Percentiles rank a stretch among this genome's conserved stretches.
Evolutionary conservation across 805 yeast genomes (phyloP).

Genomic region (Candida nonsorbophila): DNA sequence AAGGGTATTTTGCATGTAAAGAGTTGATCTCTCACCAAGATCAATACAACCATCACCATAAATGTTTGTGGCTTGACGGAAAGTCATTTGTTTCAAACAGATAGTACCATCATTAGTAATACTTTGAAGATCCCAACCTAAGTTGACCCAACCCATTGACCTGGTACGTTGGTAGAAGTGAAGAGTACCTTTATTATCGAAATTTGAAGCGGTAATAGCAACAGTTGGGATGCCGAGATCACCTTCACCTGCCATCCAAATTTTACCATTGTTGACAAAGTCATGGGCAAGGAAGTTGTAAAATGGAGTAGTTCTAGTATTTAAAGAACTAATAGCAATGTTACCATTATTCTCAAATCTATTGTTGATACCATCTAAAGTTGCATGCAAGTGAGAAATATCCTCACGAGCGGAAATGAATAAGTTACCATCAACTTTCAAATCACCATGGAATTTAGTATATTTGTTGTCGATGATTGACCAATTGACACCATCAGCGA

Average conservation of each 20-base stretch:
- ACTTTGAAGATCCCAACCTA: slow-evolving; percentile 12
- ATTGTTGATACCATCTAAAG: slow-evolving; percentile 9
- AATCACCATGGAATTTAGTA: slow-evolving; percentile 16
- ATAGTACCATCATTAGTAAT: slow-evolving; percentile 17
- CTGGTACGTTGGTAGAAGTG: slow-evolving; percentile 16
- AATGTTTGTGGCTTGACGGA: slow-evolving; percentile 14
- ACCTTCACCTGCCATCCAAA: slow-evolving; percentile 20
- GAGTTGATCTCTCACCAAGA: slow-evolving; percentile 12
- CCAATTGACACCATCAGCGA: slow-evolving; percentile 20
- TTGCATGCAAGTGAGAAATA: slow-evolving; percentile 13
- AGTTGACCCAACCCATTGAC: slow-evolving; percentile 14
- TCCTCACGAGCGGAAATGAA: slow-evolving; percentile 15
- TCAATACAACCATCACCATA: slow-evolving; percentile 20
- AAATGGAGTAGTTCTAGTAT: slow-evolving; percentile 15
- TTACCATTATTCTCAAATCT: slow-evolving; percentile 14
- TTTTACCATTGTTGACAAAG: slow-evolving; percentile 19
- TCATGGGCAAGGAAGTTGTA: slow-evolving; percentile 13
- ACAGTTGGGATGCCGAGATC: slow-evolving; percentile 13
- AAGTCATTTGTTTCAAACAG: slow-evolving; percentile 16
- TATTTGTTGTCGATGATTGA: slow-evolving; percentile 20
- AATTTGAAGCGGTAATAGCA: slow-evolving; percentile 11
- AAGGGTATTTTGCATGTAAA: slow-evolving; percentile 12
- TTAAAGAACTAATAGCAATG: slow-evolving; percentile 17
- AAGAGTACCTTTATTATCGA: slow-evolving; percentile 17
- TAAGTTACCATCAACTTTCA: slow-evolving; percentile 18